Base-by-base conservation (phyloP, 2,329 filamentous ascomycete genomes). In the Fusarium sp. region DNA sequence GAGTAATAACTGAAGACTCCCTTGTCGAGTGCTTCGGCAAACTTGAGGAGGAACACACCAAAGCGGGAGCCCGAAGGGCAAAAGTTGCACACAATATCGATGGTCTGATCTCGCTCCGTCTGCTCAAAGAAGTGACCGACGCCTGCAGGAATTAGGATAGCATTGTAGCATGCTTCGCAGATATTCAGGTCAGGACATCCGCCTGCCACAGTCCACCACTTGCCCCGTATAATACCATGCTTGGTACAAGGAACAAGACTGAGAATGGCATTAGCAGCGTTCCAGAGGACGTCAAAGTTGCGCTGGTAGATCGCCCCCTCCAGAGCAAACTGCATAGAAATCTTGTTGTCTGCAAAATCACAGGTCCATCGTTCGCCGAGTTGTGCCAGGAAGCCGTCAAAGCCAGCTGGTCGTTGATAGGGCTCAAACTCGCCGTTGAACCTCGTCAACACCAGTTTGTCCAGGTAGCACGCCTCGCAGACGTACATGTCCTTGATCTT, bases 391-490 rank as follows among this genome's bases (percentile, higher is more conserved):
- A 76, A 78, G 5, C 69, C 52, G 35, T 80, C 79, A 1, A 81
- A 75, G 0, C 75, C 79, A 3, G 65, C 59, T 1, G 66, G 61
- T 13, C 69, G 68, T 0, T 67, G 27, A 10, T 78, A 60, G 0
- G 47, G 71, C 20, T 78, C 77, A 54, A 83, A 84, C 10, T 81
- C 74, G 6, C 58, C 38, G 0, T 67, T 78, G 8, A 84, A 80
- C 0, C 58, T 58, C 0, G 82, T 83, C 4, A 78, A 50, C 0
- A 74, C 79, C 7, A 84, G n/a, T 14, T 76, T 79, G 20, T 84
- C 82, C 13, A 83, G 65, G 65, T 80, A 83, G 25, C 83, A 84
- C 2, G 80, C 66, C 52, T 83, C 80, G 60, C 83, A 84, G 1
- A 81, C 70, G 5, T 70, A 68, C 50, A 84, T 50, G 1, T 75